These are phyloP conservation scores for Heracleum sosnowskyi DNA, from an alignment of 129 eudicot species.

Conservation along the genomic window DNA sequence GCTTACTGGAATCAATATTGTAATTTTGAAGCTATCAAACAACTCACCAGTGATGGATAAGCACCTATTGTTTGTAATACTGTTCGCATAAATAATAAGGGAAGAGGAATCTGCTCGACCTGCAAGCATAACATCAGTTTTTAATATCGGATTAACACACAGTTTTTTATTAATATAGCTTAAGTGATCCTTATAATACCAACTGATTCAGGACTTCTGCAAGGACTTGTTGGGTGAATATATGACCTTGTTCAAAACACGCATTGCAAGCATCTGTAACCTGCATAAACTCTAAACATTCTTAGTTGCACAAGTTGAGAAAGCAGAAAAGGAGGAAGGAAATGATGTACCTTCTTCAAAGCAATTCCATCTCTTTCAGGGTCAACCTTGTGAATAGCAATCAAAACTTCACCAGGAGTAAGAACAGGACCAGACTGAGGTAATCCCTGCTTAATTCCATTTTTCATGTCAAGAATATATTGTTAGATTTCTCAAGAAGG, in stretches of 20 bases:
- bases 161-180: background rate
- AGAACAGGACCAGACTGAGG: conserved; percentile 61
- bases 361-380: conserved; percentile 92
- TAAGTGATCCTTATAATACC: conserved; percentile 43
- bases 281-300: conserved; percentile 34
- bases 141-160: background rate
- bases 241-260: conserved; percentile 82
- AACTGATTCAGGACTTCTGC: conserved; percentile 92
- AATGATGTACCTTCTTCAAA: conserved; percentile 59
- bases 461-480: background rate
- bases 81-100: conserved; percentile 92
- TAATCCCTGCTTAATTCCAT: conserved; percentile 44
- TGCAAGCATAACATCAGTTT: conserved; percentile 21
- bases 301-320: conserved; percentile 14
- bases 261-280: conserved; percentile 95
- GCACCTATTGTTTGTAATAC: conserved; percentile 91
- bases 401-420: conserved; percentile 86
- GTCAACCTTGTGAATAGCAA: conserved; percentile 89
- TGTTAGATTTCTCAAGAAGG: background rate
- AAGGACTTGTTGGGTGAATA: conserved; percentile 94
- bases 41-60: conserved; percentile 83
- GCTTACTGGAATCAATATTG: background rate
- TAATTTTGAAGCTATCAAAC: background rate
- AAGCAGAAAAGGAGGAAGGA: conserved; percentile 8
- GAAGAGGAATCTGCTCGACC: conserved; percentile 99